Conservation (phyloP, 1,139 yeast species). For the Insectozyma bohioensis region DNA sequence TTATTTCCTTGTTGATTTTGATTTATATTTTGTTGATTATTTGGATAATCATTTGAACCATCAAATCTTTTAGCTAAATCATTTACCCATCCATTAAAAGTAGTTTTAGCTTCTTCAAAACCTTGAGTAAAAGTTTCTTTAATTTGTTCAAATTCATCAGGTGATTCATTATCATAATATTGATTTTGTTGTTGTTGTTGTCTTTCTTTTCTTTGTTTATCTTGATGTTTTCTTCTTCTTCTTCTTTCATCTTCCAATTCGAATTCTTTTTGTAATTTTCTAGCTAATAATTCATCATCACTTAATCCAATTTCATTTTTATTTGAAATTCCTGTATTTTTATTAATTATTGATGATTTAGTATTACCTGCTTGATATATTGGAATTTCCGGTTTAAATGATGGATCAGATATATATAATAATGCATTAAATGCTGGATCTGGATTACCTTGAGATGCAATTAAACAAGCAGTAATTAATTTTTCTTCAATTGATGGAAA, state of each 20-base stretch:
- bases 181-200: conserved; percentile 8
- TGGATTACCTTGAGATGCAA: conserved; percentile 78
- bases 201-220: conserved; percentile 17
- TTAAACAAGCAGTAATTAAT: conserved; percentile 71
- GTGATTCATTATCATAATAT: conserved; percentile 43
- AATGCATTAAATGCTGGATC: conserved; percentile 90
- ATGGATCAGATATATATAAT: conserved; percentile 77
- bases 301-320: conserved; percentile 18
- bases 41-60: conserved; percentile 13
- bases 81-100: conserved; percentile 80
- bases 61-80: conserved; percentile 63
- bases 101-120: conserved; percentile 78
- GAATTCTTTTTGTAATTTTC: conserved; percentile 73
- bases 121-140: conserved; percentile 74
- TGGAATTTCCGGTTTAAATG: conserved; percentile 62
- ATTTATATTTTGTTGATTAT: conserved; percentile 5
- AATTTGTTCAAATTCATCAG: conserved; percentile 67
- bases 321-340: conserved; percentile 18
- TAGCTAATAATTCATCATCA: conserved; percentile 83
- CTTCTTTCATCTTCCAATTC: conserved; percentile 46
- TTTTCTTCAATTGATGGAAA: conserved; percentile 76
- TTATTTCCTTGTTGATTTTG: conserved; percentile 15
- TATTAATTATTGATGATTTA: neutral
- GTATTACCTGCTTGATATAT: conserved; percentile 17
- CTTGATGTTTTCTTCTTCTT: conserved; percentile 17